These are phyloP conservation scores for Xylariaceae sp. DNA, from an alignment of 2,329 filamentous ascomycete genomes.

Conservation along the genomic window DNA sequence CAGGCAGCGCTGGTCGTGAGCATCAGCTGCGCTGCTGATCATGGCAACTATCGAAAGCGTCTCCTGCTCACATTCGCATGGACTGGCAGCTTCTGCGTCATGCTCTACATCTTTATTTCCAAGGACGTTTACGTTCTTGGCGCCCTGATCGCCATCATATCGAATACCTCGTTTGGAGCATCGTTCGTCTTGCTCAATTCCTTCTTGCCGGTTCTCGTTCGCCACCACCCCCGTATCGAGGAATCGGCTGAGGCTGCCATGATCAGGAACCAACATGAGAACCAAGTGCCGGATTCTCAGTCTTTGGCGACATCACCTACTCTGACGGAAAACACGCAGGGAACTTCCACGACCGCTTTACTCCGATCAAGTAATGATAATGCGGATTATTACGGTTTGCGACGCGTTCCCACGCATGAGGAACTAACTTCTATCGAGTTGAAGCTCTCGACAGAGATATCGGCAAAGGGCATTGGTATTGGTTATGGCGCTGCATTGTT, in stretches of 20 bases:
- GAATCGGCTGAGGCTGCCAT: slow-evolving; percentile 26
- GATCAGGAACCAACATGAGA: slow-evolving; percentile 31
- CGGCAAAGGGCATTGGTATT: slow-evolving; percentile 86
- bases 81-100: slow-evolving; percentile 73
- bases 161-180: slow-evolving; percentile 90
- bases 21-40: slow-evolving; percentile 93
- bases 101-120: slow-evolving; percentile 78
- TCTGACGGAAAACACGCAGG: slow-evolving; percentile 27
- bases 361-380: slow-evolving; percentile 34
- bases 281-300: slow-evolving; percentile 33
- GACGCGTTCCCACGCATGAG: slow-evolving; percentile 39
- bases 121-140: slow-evolving; percentile 74
- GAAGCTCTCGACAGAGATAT: slow-evolving; percentile 81
- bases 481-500: slow-evolving; percentile 85
- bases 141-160: slow-evolving; percentile 77
- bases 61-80: slow-evolving; percentile 82
- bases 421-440: slow-evolving; percentile 62
- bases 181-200: slow-evolving; percentile 95
- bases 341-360: slow-evolving; percentile 45
- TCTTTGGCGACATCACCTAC: slow-evolving; percentile 34
- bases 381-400: slow-evolving; percentile 33
- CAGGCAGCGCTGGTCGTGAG: slow-evolving; percentile 90
- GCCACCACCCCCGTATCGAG: slow-evolving; percentile 63
- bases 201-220: slow-evolving; percentile 84
- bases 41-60: slow-evolving; percentile 85